Base-by-base conservation (phyloP, 2,329 filamentous ascomycete genomes). In the Fusarium sulawesiense region DNA sequence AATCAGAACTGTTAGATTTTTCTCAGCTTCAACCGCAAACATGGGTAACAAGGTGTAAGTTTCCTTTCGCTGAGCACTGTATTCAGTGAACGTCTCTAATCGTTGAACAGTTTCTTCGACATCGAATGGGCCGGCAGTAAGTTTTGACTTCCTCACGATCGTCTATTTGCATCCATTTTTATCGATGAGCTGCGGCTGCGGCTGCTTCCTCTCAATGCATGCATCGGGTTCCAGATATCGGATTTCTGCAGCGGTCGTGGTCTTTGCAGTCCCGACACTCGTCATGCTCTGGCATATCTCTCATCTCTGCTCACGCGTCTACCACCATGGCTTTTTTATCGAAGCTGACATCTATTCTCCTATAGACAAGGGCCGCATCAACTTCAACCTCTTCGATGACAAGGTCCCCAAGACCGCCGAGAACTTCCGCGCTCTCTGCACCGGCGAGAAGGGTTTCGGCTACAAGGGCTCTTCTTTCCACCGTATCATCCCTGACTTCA, bases 401-500 rank as follows among this genome's bases (percentile, higher is more conserved):
- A 87, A 90, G 68, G 93, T 97, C 80, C 95, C 95, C 82, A 96
- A 92, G 89, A 98, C 95, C 60, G 86, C 88, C 75, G 86, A 88
- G 82, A 96, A 96, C 89, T 97, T 97, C 90, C 88, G 88, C 75
- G 89, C 89, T 80, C 92, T 96, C 78, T 94, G 92, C 91, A 93
- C 90, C 71, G 87, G 87, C 75, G 88, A 92, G 86, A 89, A 93
- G 84, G 93, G 92, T 79, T 91, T 92, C 82, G 93, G 93, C 76
- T 97, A 97, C 88, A 83, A 88, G 81, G 89, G 89, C 79, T 96
- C 93, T 76, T 87, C 88, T 74, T 97, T 97, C 91, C 93, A 97
- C 89, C 93, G 94, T 77, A 91, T 97, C 83, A 97, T 97, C 83
- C 92, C 92, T 76, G 82, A 93, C 62, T 97, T 97, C 88, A 97